phyloP scores from a whole-genome alignment of 768 basidiomycete species.

The Rubroboletus pulcherrimus region DNA sequence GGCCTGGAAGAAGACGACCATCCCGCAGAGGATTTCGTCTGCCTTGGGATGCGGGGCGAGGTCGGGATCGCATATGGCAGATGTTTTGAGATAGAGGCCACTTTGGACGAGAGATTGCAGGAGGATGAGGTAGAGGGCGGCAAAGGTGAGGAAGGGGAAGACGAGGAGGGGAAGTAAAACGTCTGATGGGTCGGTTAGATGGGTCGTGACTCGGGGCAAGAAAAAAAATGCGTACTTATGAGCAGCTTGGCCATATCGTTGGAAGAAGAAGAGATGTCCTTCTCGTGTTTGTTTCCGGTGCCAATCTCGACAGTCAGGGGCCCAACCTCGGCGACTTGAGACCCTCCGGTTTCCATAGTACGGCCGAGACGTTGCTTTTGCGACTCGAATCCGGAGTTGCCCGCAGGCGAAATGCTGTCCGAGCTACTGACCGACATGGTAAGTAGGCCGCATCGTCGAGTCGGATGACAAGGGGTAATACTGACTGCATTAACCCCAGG shows the following conservation, averaged over 20 bases:
- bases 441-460: not conserved
- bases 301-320: too few relatives aligned
- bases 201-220: too few relatives aligned
- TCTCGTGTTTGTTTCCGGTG: too few relatives aligned
- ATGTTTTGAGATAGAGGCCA: slow-evolving; percentile 18
- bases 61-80: slow-evolving; percentile 32
- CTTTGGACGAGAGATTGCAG: slow-evolving; percentile 8
- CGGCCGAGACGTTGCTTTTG: too few relatives aligned
- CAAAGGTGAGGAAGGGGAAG: slow-evolving; percentile 14
- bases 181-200: slow-evolving; percentile 7
- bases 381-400: too few relatives aligned
- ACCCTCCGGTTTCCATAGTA: too few relatives aligned
- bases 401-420: too few relatives aligned
- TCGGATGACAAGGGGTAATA: not conserved
- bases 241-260: slow-evolving; percentile 1
- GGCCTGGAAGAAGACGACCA: slow-evolving; percentile 47
- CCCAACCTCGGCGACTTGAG: too few relatives aligned
- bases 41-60: slow-evolving; percentile 17
- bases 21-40: slow-evolving; percentile 40
- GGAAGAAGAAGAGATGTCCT: too few relatives aligned
- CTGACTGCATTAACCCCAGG: slow-evolving; percentile 10
- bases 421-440: too few relatives aligned
- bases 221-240: not conserved
- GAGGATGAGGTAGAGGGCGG: slow-evolving; percentile 14
- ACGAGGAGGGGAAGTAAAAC: slow-evolving; percentile 16